Evolutionary conservation across 1,284 basidiomycete genomes (phyloP).

Genomic region (Pascua guehoae): DNA sequence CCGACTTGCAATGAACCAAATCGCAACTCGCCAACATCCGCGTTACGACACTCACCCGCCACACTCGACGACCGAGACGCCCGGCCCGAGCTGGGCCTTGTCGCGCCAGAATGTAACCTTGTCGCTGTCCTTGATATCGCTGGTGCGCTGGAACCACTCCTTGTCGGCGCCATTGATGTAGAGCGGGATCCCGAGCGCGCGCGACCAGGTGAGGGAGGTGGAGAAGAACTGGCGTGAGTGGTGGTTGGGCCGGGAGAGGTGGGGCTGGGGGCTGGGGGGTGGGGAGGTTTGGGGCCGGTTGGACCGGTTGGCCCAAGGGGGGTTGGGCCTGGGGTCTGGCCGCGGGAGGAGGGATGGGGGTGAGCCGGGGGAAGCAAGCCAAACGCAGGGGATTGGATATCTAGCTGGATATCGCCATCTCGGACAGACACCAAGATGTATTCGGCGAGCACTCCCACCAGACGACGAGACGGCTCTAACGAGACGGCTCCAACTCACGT

Average conservation of each 20-base stretch:
- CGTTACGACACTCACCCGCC: conserved; percentile 47
- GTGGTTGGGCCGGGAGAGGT: background rate
- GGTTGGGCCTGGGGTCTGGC: too few relatives aligned
- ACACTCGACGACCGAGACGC: conserved; percentile 40
- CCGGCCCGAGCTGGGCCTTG: conserved; percentile 22
- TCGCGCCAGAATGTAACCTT: conserved; percentile 35
- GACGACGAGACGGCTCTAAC: too few relatives aligned
- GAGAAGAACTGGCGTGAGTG: conserved; percentile 40
- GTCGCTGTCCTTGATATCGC: conserved; percentile 24
- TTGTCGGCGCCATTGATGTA: conserved; percentile 39
- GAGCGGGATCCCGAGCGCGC: conserved; percentile 41
- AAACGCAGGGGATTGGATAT: too few relatives aligned
- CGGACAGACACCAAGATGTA: too few relatives aligned
- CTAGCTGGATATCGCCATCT: too few relatives aligned
- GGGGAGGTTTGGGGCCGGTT: too few relatives aligned
- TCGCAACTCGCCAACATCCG: too few relatives aligned
- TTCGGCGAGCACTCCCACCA: too few relatives aligned
- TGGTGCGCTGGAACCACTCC: conserved; percentile 39
- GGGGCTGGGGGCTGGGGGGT: background rate
- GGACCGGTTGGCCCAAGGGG: too few relatives aligned
- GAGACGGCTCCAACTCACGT: conserved; percentile 40
- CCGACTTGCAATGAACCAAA: too few relatives aligned
- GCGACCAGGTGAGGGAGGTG: conserved; percentile 44
- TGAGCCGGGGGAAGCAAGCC: too few relatives aligned
- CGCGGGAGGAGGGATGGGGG: too few relatives aligned